A percentile compares a stretch with the other conserved stretches of the same genome.
Conservation (phyloP, 345 rosid species). For the Punica granatum region DNA sequence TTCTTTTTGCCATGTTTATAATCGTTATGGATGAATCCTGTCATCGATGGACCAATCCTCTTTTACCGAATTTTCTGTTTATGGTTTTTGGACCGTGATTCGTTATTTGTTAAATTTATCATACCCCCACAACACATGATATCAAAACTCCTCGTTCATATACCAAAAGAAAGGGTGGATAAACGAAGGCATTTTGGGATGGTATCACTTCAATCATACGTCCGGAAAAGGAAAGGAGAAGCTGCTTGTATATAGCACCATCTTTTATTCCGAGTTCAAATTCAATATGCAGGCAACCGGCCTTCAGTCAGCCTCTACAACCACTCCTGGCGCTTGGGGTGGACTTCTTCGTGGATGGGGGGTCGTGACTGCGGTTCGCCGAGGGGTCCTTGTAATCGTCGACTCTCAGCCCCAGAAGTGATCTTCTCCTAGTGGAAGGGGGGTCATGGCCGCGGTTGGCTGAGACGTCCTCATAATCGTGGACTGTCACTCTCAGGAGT, state of each 20-base stretch:
- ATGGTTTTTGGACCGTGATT: no score
- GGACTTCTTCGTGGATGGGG: conserved; percentile 22
- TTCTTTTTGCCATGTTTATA: no score
- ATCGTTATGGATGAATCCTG: no score
- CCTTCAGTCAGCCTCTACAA: conserved; percentile 25
- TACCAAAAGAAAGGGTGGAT: no score
- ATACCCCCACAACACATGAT: no score
- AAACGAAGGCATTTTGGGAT: no score
- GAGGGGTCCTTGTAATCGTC: conserved; percentile 45
- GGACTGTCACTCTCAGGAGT: conserved; percentile 32
- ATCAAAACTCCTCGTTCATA: no score
- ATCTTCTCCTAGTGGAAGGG: conserved; percentile 31
- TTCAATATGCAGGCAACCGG: neutral
- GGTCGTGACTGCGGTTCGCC: conserved; percentile 58
- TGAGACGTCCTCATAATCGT: conserved; percentile 43
- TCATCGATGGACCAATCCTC: no score
- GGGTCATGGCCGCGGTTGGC: conserved; percentile 65
- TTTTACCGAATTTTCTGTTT: no score
- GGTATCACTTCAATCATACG: no score
- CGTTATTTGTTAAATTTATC: no score
- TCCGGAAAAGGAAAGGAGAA: neutral
- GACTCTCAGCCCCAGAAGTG: conserved; percentile 32
- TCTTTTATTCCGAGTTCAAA: no score
- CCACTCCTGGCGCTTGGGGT: conserved; percentile 19
- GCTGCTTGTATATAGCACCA: neutral